These are phyloP conservation scores for Lactifluus rugatus DNA, from an alignment of 768 basidiomycete species.

Conservation along the genomic window DNA sequence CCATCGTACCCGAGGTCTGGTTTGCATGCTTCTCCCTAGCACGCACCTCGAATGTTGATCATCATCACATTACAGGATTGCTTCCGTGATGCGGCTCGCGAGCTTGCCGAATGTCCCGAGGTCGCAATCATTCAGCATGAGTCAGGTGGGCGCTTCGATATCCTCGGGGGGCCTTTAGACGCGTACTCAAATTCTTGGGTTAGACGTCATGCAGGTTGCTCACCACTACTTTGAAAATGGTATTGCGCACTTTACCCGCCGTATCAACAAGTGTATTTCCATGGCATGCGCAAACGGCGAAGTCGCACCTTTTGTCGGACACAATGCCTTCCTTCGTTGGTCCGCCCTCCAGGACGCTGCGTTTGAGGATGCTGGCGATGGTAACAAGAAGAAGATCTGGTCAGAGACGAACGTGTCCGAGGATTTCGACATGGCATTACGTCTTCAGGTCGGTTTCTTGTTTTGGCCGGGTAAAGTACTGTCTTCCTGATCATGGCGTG, in stretches of 20 bases:
- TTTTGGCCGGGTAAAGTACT: too few species aligned
- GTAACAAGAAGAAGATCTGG: slow-evolving; percentile 60
- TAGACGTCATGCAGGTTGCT: slow-evolving; percentile 85
- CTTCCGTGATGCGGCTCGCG: slow-evolving; percentile 81
- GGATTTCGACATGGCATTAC: slow-evolving; percentile 74
- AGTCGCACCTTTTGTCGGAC: slow-evolving; percentile 76
- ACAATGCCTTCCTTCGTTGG: slow-evolving; percentile 88
- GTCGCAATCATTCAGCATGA: slow-evolving; percentile 88
- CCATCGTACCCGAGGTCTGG: slow-evolving; percentile 61
- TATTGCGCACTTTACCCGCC: slow-evolving; percentile 77
- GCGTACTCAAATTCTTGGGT: neutral
- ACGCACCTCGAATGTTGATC: neutral
- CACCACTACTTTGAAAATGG: slow-evolving; percentile 88
- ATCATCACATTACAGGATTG: slow-evolving; percentile 51
- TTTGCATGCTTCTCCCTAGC: neutral
- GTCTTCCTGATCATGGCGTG: neutral
- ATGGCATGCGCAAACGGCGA: slow-evolving; percentile 76
- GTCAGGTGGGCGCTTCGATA: slow-evolving; percentile 39
- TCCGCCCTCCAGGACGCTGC: slow-evolving; percentile 80
- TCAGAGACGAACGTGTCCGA: slow-evolving; percentile 76
- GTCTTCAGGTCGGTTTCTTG: slow-evolving; percentile 34
- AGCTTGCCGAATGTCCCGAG: slow-evolving; percentile 71
- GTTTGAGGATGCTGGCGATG: slow-evolving; percentile 57
- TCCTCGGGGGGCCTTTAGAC: neutral
- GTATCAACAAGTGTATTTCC: slow-evolving; percentile 77